These are phyloP conservation scores for Hyaloscypha finlandica DNA, from an alignment of 495 filamentous ascomycete species.

Conservation along the genomic window DNA sequence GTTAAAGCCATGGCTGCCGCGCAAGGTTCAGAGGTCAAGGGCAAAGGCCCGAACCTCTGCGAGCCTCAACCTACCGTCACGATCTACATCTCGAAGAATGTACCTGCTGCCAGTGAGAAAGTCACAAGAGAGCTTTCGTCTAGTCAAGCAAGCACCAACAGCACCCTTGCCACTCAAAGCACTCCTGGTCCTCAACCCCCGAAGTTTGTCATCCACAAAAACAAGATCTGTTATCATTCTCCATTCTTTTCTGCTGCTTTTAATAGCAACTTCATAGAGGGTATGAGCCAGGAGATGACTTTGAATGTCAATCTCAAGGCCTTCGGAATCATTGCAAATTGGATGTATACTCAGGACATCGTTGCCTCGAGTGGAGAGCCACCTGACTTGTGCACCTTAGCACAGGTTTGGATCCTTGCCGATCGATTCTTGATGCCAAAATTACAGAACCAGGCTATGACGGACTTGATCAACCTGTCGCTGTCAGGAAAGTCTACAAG, in stretches of 20 bases:
- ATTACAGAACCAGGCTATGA: constrained; percentile 9
- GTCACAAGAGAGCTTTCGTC: no score
- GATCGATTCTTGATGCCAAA: background rate
- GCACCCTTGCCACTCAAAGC: no score
- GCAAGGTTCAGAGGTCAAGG: no score
- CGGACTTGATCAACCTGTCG: no score
- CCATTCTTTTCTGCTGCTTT: constrained; percentile 9
- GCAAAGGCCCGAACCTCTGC: no score
- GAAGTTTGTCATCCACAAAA: constrained; percentile 10
- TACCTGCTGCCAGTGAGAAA: no score
- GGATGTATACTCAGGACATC: constrained; percentile 11
- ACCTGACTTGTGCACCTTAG: no score
- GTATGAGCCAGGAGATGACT: background rate
- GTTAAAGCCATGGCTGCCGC: no score
- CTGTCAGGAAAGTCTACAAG: background rate
- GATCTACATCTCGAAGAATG: no score
- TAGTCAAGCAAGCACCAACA: no score
- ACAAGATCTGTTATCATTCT: constrained; percentile 5
- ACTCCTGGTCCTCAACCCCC: no score
- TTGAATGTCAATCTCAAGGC: background rate
- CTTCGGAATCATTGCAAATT: constrained; percentile 6
- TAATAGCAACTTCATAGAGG: background rate
- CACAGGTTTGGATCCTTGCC: constrained; percentile 7
- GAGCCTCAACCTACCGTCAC: no score
- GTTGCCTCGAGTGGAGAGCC: background rate